phyloP scores from a whole-genome alignment of 2,329 filamentous ascomycete genomes.

The Magnaporthiopsis incrustans region DNA sequence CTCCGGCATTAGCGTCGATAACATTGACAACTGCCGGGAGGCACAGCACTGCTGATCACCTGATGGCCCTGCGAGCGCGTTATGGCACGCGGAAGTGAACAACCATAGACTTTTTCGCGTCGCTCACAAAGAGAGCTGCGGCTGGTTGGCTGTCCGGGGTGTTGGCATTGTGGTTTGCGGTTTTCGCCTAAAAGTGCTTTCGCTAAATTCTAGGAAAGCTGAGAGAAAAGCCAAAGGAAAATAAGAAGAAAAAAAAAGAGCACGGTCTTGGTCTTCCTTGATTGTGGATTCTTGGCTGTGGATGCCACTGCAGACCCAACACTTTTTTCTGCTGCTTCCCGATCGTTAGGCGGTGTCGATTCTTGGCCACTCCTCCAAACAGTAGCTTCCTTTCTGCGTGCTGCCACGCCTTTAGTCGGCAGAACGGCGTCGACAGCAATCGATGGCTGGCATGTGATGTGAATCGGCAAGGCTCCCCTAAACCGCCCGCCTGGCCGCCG shows the following conservation, averaged over 20 bases:
- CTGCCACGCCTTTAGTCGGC: background rate
- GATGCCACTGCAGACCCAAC: background rate
- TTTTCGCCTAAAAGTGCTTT: no score
- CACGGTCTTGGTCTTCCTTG: background rate
- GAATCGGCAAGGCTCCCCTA: background rate
- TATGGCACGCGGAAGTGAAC: no score
- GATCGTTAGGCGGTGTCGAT: background rate
- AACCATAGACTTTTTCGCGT: no score
- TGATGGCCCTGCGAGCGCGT: background rate
- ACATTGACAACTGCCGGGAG: background rate
- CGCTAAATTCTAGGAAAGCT: no score
- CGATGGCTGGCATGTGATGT: slow-evolving; percentile 9
- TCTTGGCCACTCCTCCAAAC: background rate
- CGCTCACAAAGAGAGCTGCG: no score
- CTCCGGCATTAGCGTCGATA: background rate
- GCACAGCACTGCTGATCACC: background rate
- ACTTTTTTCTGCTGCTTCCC: background rate
- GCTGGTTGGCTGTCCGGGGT: no score
- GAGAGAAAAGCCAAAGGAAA: no score
- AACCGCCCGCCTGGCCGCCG: background rate
- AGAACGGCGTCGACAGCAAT: background rate
- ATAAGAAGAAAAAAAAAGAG: background rate
- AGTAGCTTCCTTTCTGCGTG: no score
- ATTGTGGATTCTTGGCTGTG: background rate
- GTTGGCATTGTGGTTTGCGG: no score